A percentile compares a stretch with the other conserved stretches of the same genome.
Evolutionary conservation across 176 grass and related monocot species (phyloP).

Genomic region (Avena atlantica): DNA sequence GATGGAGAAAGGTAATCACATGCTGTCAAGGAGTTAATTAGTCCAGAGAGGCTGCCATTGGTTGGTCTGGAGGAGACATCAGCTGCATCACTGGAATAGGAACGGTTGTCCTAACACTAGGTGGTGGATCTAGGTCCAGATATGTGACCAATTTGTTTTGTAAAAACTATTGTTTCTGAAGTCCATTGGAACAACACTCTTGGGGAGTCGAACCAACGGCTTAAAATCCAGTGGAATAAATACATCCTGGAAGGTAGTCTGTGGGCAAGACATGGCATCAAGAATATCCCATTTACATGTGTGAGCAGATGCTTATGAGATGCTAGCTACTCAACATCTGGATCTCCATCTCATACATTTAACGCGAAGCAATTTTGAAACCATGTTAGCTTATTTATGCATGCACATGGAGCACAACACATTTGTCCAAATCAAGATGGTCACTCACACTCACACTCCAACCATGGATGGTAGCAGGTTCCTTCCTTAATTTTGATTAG

Average conservation of each 20-base stretch:
- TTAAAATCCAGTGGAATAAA: background rate
- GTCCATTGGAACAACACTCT: too few relatives aligned
- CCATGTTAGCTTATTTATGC: background rate
- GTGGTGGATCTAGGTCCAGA: conserved; percentile 28
- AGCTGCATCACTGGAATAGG: conserved; percentile 28
- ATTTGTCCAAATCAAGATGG: conserved; percentile 15
- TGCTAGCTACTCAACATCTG: conserved; percentile 9
- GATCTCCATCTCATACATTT: conserved; percentile 18
- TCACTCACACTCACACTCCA: background rate
- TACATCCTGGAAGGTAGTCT: background rate
- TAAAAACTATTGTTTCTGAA: background rate
- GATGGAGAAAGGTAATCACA: background rate
- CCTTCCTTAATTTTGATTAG: background rate
- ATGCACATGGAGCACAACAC: background rate
- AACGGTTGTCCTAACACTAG: conserved; percentile 35
- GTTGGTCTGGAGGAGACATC: conserved; percentile 49
- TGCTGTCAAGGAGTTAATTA: conserved; percentile 23
- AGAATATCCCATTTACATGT: conserved; percentile 29
- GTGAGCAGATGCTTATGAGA: conserved; percentile 30
- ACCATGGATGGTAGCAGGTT: conserved; percentile 20
- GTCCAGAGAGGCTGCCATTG: background rate
- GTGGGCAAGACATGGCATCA: conserved; percentile 12
- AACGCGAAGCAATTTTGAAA: background rate
- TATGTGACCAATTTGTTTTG: conserved; percentile 17
- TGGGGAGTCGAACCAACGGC: background rate